phyloP scores from a whole-genome alignment of 2,329 filamentous ascomycete genomes.

The Claviceps capensis region DNA sequence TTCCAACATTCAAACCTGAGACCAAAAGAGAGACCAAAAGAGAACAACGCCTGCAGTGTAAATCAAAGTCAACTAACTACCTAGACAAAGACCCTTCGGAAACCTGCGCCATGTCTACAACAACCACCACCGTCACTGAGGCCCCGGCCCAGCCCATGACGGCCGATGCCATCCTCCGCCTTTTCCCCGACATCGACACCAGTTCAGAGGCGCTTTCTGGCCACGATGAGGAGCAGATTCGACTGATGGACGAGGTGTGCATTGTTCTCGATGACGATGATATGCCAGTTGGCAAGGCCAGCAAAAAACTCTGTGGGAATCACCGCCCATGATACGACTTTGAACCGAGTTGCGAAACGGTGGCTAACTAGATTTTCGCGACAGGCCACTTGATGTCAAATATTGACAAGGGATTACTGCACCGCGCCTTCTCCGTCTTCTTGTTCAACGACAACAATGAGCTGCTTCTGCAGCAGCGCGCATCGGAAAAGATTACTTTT shows the following conservation, averaged over 20 bases:
- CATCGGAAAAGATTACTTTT: conserved; percentile 95
- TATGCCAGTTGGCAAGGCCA: conserved; percentile 83
- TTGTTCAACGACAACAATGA: conserved; percentile 91
- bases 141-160: conserved; percentile 51
- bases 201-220: conserved; percentile 65
- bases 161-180: conserved; percentile 68
- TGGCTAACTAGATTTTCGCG: neutral
- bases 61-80: neutral
- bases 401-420: conserved; percentile 88
- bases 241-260: conserved; percentile 97
- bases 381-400: conserved; percentile 96
- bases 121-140: conserved; percentile 27
- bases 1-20: neutral
- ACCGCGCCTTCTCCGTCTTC: conserved; percentile 96
- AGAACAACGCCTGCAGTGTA: neutral
- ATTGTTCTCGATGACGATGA: conserved; percentile 93
- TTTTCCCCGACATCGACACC: conserved; percentile 75
- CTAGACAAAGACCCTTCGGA: neutral
- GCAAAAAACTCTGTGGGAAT: conserved; percentile 87
- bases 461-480: conserved; percentile 87
- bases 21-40: neutral
- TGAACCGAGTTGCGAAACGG: neutral
- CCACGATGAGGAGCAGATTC: conserved; percentile 95
- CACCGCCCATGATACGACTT: neutral
- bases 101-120: conserved; percentile 16